phyloP scores from a whole-genome alignment of 331 rosid genomes.

The Malus hybrid region DNA sequence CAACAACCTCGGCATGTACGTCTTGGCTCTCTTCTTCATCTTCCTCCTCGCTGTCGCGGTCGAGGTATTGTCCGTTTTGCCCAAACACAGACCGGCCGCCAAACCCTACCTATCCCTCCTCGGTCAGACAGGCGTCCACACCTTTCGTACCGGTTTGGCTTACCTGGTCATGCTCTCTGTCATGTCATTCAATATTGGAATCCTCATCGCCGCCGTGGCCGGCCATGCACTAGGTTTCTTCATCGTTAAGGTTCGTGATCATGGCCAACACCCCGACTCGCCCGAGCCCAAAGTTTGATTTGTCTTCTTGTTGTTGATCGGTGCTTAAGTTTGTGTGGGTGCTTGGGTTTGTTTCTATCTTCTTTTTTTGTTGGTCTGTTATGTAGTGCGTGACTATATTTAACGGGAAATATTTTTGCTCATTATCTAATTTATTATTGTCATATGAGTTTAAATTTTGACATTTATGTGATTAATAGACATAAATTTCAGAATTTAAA shows the following conservation, averaged over 20 bases:
- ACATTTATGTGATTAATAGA: fast-evolving
- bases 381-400: too few relatives aligned
- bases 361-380: background rate
- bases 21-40: slow-evolving; percentile 50
- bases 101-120: slow-evolving; percentile 19
- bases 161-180: slow-evolving; percentile 76
- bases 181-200: slow-evolving; percentile 76
- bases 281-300: slow-evolving; percentile 6
- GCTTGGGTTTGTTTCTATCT: background rate
- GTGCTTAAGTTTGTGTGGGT: background rate
- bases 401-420: too few relatives aligned
- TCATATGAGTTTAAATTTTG: too few relatives aligned
- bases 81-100: slow-evolving; percentile 16
- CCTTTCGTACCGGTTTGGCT: slow-evolving; percentile 34
- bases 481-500: fast-evolving
- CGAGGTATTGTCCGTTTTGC: slow-evolving; percentile 44
- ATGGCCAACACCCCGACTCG: slow-evolving; percentile 15
- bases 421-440: too few relatives aligned
- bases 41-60: slow-evolving; percentile 37
- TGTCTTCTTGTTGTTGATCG: too few relatives aligned
- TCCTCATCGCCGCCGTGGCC: slow-evolving; percentile 64
- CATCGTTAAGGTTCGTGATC: slow-evolving; percentile 36
- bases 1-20: slow-evolving; percentile 46
- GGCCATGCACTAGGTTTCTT: slow-evolving; percentile 77
- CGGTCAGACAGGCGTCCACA: slow-evolving; percentile 25